These are phyloP conservation scores for Vigna trinervia DNA, from an alignment of 306 rosid genomes.

Conservation along the genomic window DNA sequence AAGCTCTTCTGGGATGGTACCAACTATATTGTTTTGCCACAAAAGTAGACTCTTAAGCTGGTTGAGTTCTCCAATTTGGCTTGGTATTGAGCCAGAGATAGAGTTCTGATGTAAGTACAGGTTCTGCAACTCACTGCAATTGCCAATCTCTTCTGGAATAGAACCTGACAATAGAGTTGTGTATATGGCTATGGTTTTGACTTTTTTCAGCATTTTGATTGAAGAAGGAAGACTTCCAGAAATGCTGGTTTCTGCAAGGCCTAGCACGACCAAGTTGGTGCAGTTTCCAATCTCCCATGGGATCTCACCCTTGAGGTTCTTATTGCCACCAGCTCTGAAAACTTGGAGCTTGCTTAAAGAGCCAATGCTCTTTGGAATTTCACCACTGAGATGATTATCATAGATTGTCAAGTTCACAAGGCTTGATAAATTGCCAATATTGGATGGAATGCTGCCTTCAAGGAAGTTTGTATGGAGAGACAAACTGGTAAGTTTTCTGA, in stretches of 20 bases:
- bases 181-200: constrained; percentile 79
- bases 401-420: constrained; percentile 68
- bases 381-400: constrained; percentile 77
- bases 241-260: constrained; percentile 92
- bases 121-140: constrained; percentile 76
- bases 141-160: constrained; percentile 86
- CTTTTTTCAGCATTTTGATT: constrained; percentile 66
- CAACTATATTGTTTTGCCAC: constrained; percentile 85
- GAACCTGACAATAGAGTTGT: constrained; percentile 73
- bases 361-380: constrained; percentile 82
- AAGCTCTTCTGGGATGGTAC: constrained; percentile 78
- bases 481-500: constrained; percentile 61
- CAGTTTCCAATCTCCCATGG: constrained; percentile 95
- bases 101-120: constrained; percentile 80
- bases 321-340: constrained; percentile 90
- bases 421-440: constrained; percentile 74
- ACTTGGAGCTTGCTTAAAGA: constrained; percentile 63
- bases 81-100: constrained; percentile 74
- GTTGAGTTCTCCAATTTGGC: constrained; percentile 62
- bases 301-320: constrained; percentile 70
- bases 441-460: constrained; percentile 72
- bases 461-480: constrained; percentile 64
- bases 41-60: constrained; percentile 68
- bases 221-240: constrained; percentile 84
- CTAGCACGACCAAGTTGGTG: constrained; percentile 74